These are phyloP conservation scores for Hydnomerulius pinastri DNA, from an alignment of 768 basidiomycete genomes.

Conservation along the genomic window DNA sequence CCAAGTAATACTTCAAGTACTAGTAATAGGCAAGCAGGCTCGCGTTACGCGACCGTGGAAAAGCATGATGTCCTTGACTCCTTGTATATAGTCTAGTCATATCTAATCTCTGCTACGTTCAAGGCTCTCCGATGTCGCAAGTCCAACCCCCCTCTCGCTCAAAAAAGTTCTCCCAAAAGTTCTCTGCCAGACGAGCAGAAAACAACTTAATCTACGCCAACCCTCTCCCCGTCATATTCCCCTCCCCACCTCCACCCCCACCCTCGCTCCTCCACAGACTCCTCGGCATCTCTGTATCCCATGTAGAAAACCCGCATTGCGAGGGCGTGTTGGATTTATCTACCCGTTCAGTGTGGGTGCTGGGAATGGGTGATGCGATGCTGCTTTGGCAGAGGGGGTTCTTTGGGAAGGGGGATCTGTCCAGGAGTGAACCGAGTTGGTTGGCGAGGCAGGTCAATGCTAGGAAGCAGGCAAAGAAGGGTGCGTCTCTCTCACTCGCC, in stretches of 20 bases:
- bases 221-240: constrained; percentile 71
- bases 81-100: not conserved
- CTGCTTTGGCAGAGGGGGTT: constrained; percentile 89
- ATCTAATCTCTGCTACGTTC: not conserved
- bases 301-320: constrained; percentile 70
- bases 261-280: constrained; percentile 46
- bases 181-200: constrained; percentile 55
- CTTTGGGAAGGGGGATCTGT: constrained; percentile 96
- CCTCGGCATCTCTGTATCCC: constrained; percentile 59
- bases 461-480: constrained; percentile 51
- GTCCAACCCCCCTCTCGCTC: constrained; percentile 43
- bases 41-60: constrained; percentile 19
- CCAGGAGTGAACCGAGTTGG: constrained; percentile 96
- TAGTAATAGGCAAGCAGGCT: not conserved
- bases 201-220: constrained; percentile 69
- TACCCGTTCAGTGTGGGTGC: constrained; percentile 90
- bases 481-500: constrained; percentile 41
- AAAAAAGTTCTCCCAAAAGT: constrained; percentile 48
- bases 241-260: constrained; percentile 40
- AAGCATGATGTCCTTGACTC: not conserved
- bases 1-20: not conserved
- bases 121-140: constrained; percentile 44
- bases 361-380: constrained; percentile 58
- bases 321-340: constrained; percentile 74
- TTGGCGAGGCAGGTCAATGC: constrained; percentile 73